These are phyloP conservation scores for Linderniella brevidens DNA, from an alignment of 257 asterid genomes.

Conservation along the genomic window DNA sequence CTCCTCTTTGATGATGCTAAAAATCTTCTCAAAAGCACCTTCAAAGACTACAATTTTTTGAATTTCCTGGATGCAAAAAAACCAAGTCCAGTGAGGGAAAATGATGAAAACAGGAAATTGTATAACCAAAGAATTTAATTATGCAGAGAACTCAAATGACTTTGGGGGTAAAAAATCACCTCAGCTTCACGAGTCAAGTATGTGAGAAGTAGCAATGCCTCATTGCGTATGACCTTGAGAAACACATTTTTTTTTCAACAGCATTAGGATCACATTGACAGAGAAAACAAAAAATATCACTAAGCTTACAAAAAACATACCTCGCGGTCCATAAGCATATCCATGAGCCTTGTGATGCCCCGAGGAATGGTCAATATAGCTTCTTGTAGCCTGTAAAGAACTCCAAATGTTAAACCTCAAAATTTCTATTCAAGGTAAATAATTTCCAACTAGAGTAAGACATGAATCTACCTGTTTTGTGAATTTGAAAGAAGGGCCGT, in stretches of 20 bases:
- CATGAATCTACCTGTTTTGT: slow-evolving; percentile 40
- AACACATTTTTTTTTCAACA: slow-evolving; percentile 6
- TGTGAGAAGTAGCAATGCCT: slow-evolving; percentile 73
- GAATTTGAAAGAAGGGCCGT: slow-evolving; percentile 88
- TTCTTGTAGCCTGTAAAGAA: slow-evolving; percentile 68
- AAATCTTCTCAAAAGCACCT: slow-evolving; percentile 94
- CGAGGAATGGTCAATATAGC: slow-evolving; percentile 84
- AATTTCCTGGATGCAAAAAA: slow-evolving; percentile 54
- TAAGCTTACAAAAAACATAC: slow-evolving; percentile 25
- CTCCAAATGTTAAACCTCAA: slow-evolving; percentile 11
- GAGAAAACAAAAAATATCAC: slow-evolving; percentile 6
- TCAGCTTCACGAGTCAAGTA: slow-evolving; percentile 96
- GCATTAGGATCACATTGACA: neutral
- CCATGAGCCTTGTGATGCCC: slow-evolving; percentile 89
- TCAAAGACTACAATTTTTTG: slow-evolving; percentile 96
- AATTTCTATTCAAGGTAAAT: neutral
- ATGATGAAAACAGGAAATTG: neutral
- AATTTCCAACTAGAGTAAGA: slow-evolving; percentile 4
- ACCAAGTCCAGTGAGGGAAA: slow-evolving; percentile 2
- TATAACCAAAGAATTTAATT: neutral
- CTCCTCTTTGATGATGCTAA: slow-evolving; percentile 84
- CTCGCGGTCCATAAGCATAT: slow-evolving; percentile 99
- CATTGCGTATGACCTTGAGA: slow-evolving; percentile 74
- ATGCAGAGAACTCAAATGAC: slow-evolving; percentile 3
- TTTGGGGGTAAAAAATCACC: slow-evolving; percentile 27